Evolutionary conservation across 2,329 filamentous ascomycete species (phyloP).

Genomic region (Cytospora leucostoma): DNA sequence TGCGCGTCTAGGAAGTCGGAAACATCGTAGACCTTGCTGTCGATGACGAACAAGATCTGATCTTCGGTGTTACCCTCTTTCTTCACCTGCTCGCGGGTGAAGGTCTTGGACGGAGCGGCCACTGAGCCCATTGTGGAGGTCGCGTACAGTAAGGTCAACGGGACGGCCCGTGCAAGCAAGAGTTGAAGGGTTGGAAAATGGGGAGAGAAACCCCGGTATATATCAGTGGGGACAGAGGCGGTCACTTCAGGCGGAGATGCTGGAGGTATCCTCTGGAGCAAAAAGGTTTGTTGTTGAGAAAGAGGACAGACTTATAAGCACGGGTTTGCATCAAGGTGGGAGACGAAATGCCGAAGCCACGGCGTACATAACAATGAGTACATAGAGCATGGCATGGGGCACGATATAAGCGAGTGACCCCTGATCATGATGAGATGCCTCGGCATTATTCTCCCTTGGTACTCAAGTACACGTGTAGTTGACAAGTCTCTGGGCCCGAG

Average conservation of each 20-base stretch:
- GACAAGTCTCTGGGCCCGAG: constrained; percentile 4
- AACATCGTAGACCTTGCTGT: constrained; percentile 84
- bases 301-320: not conserved
- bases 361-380: not conserved
- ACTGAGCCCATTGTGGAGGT: constrained; percentile 33
- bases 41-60: constrained; percentile 80
- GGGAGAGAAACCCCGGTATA: not conserved
- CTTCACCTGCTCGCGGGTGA: constrained; percentile 67
- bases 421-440: constrained; percentile 11
- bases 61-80: constrained; percentile 71
- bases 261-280: not conserved
- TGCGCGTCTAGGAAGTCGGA: constrained; percentile 84
- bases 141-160: not conserved
- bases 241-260: not conserved
- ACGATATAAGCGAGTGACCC: constrained; percentile 14
- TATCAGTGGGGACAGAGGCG: not conserved
- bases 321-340: not conserved
- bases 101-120: constrained; percentile 49
- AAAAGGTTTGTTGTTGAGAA: not conserved
- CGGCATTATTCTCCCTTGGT: constrained; percentile 12
- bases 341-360: not conserved
- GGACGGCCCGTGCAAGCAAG: not conserved
- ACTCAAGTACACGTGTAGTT: not conserved
- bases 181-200: not conserved
- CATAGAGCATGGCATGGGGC: constrained; percentile 3